Evolutionary conservation across 2,329 filamentous ascomycete species (phyloP).

Genomic region (Trichoderma gracile): DNA sequence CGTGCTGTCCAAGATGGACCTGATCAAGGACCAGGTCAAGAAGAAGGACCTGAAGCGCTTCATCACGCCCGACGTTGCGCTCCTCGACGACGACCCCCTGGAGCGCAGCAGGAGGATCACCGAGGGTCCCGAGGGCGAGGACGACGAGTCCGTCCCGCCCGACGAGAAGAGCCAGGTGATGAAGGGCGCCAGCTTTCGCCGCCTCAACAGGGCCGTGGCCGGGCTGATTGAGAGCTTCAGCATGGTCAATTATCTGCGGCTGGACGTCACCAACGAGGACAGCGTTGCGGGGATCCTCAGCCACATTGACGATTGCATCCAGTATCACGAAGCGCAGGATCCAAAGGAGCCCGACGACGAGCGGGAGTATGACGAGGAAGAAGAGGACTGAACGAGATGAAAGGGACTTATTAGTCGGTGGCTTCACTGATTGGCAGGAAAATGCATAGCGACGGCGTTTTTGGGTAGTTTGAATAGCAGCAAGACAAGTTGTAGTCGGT

Average conservation of each 20-base stretch:
- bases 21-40: slow-evolving; percentile 84
- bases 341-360: slow-evolving; percentile 76
- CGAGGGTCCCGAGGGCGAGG: slow-evolving; percentile 44
- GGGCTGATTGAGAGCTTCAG: slow-evolving; percentile 94
- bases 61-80: slow-evolving; percentile 77
- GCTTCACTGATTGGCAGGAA: not conserved
- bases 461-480: slow-evolving; percentile 22
- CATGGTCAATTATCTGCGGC: slow-evolving; percentile 92
- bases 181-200: slow-evolving; percentile 78
- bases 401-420: too few species aligned
- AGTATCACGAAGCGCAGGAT: slow-evolving; percentile 91
- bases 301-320: slow-evolving; percentile 92
- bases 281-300: slow-evolving; percentile 82
- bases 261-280: slow-evolving; percentile 89
- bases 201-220: slow-evolving; percentile 84
- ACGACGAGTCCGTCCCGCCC: slow-evolving; percentile 59
- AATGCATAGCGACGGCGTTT: slow-evolving; percentile 50
- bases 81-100: slow-evolving; percentile 77
- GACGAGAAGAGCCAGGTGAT: slow-evolving; percentile 69
- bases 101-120: slow-evolving; percentile 47
- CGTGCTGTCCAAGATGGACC: slow-evolving; percentile 95
- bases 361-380: slow-evolving; percentile 44
- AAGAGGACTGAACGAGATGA: not conserved
- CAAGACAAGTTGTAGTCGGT: not conserved
- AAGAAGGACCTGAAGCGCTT: slow-evolving; percentile 89